Base-by-base conservation (phyloP, 140 eudicot genomes). In the Bidens hawaiensis region DNA sequence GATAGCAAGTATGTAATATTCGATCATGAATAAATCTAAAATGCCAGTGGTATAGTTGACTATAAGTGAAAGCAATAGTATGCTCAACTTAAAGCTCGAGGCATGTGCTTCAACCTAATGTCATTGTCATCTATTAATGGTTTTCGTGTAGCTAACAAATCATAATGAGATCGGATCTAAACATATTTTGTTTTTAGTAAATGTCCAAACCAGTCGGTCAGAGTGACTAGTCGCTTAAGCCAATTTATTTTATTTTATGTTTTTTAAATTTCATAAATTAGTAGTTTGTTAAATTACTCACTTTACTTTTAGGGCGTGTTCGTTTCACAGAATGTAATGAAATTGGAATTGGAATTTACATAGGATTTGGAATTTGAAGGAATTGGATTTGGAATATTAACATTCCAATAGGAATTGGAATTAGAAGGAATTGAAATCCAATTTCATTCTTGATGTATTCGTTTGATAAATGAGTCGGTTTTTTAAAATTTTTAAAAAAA, bases 31-130 rank as follows among this genome's bases (percentile, higher is more conserved):
- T 19, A 47, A 6, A 19, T 48, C 22, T 48, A 19, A 10, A 19
- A 48, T 7, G 25, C 11, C 8, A 17, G 27, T 48, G 54, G n/a
- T 9, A 48, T 7, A 9, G 54, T 48, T 48, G 24, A 18, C 26
- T n/a, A n/a, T 17, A 18, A 47, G 19, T 2, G 13, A n/a, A n/a
- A 47, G 12, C 2, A 5, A 48, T 19, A 48, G 3, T 19, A 48
- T 48, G 54, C 3, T 48, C 54, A 48, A 11, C 45, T 10, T 38
- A 38, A 38, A 38, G 15, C 45, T 38, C 19, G 27, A 48, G 26
- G 19, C 54, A 48, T 48, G 54, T 19, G 54, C 54, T 48, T 48
- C 18, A 48, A 48, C 26, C 54, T 48, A 2, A 48, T 48, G 54
- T 48, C 54, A 9, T 48, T 48, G 54, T 48, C 54, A 19, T 47